Base-by-base conservation (phyloP, 2,329 filamentous ascomycete genomes). In the Calonectria leucothoes region DNA sequence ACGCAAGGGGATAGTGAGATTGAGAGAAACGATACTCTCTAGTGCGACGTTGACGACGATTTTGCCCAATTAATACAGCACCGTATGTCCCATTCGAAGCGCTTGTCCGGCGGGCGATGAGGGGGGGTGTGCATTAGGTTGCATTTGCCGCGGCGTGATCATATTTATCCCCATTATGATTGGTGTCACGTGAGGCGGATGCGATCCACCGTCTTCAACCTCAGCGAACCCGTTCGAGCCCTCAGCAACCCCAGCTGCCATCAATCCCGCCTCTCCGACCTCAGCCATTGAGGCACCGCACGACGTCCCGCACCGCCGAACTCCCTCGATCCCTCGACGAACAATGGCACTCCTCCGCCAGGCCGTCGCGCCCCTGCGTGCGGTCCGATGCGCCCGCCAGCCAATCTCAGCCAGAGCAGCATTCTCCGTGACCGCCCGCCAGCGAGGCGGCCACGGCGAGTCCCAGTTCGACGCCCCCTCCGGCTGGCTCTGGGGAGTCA, bases 401-500 rank as follows among this genome's bases (percentile, higher is more conserved):
- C 80, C 79, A 76, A 64, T 74, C 76, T 70, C 81, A 70, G 65
- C 82, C 77, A 83, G 87, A 77, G 76, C 77, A 77, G 76, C 77
- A 78, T 88, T 90, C 84, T 85, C 87, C 73, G 82, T 85, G 66
- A 87, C 87, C 74, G 78, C 86, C 76, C 85, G 84, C 81, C 84
- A 83, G 78, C 82, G 79, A 77, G 84, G 84, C 77, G 84, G 84
- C 75, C 84, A 84, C 79, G 83, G 84, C 87, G 94, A 92, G 81
- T 90, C 92, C 79, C 94, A 95, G 84, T 99, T 95, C 86, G 97
- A 99, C 79, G 93, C 96, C 61, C 96, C 97, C 3, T 91, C 89
- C 70, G 97, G 97, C 81, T 98, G 95, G 95, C 92, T 99, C 81
- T 98, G 94, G 85, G 96, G 96, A 78, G 91, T 98, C 81, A 96